phyloP scores from a whole-genome alignment of 2,329 filamentous ascomycete genomes.

The Aspergillaceae sp. region DNA sequence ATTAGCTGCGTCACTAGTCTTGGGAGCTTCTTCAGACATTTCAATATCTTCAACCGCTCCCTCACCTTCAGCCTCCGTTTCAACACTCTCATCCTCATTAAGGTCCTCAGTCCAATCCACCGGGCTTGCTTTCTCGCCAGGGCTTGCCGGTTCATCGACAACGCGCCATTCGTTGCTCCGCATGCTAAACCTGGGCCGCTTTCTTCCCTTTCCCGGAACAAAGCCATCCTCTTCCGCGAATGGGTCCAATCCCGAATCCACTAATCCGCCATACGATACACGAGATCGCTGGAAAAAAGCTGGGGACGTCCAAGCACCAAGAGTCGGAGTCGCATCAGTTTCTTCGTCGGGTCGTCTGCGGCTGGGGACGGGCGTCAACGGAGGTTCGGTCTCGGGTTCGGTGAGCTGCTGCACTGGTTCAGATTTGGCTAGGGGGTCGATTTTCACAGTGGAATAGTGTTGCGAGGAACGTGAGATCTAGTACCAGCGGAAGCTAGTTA shows the following conservation, averaged over 20 bases:
- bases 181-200: constrained; percentile 60
- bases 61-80: not conserved
- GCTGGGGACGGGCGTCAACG: constrained; percentile 18
- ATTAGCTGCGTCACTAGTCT: not conserved
- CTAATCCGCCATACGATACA: constrained; percentile 59
- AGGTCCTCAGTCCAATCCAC: constrained; percentile 22
- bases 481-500: constrained; percentile 1
- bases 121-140: constrained; percentile 42
- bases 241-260: constrained; percentile 56
- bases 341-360: constrained; percentile 5
- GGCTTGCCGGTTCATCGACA: constrained; percentile 61
- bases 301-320: constrained; percentile 62
- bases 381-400: constrained; percentile 12
- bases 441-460: constrained; percentile 34
- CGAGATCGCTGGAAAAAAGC: constrained; percentile 67
- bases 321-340: constrained; percentile 19
- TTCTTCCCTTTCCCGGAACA: constrained; percentile 54
- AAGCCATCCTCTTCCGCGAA: constrained; percentile 60
- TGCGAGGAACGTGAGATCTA: constrained; percentile 21
- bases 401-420: constrained; percentile 8
- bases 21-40: not conserved
- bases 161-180: constrained; percentile 66
- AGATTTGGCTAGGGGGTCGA: constrained; percentile 40
- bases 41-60: not conserved
- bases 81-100: constrained; percentile 12